Percentiles rank a stretch among this genome's conserved stretches.
Conservation (phyloP, 176 grass and related monocot species). For the Avena insularis region DNA sequence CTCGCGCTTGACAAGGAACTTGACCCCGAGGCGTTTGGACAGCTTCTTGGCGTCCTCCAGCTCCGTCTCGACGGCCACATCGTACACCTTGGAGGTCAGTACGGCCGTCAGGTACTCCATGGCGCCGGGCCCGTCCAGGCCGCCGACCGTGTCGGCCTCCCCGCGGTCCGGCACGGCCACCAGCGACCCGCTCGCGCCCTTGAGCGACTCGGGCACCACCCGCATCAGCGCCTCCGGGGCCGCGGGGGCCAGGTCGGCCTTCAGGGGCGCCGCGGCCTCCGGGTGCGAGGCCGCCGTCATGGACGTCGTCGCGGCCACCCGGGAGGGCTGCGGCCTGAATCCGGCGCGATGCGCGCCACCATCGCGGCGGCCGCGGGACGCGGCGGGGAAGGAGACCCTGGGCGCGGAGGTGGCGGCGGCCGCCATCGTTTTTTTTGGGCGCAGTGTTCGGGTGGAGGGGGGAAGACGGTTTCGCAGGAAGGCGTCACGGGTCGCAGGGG, state of each 20-base stretch:
- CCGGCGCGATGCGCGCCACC: neutral
- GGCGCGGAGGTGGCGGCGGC: constrained; percentile 44
- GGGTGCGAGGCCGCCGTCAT: constrained; percentile 24
- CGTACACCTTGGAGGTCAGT: constrained; percentile 88
- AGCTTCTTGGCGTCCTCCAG: constrained; percentile 79
- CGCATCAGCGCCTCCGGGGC: constrained; percentile 47
- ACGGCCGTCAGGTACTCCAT: constrained; percentile 93
- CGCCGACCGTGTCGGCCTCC: neutral
- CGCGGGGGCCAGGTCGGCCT: constrained; percentile 20
- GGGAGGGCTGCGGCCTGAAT: neutral
- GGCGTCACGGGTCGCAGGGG: constrained; percentile 8
- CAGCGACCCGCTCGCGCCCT: constrained; percentile 72
- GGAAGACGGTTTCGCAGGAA: neutral
- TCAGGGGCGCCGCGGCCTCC: constrained; percentile 29
- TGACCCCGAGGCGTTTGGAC: constrained; percentile 71
- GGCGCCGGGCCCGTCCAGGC: constrained; percentile 44
- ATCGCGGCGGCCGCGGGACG: neutral
- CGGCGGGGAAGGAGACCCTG: neutral
- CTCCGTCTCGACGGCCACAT: constrained; percentile 83
- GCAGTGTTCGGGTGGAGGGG: neutral
- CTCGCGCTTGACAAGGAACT: constrained; percentile 86
- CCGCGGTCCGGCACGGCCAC: constrained; percentile 35
- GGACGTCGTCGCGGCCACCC: constrained; percentile 26
- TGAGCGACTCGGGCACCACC: constrained; percentile 68
- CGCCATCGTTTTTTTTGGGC: constrained; percentile 54